phyloP scores from a whole-genome alignment of 495 filamentous ascomycete species.

The Melanomma pulvis-pyrius region DNA sequence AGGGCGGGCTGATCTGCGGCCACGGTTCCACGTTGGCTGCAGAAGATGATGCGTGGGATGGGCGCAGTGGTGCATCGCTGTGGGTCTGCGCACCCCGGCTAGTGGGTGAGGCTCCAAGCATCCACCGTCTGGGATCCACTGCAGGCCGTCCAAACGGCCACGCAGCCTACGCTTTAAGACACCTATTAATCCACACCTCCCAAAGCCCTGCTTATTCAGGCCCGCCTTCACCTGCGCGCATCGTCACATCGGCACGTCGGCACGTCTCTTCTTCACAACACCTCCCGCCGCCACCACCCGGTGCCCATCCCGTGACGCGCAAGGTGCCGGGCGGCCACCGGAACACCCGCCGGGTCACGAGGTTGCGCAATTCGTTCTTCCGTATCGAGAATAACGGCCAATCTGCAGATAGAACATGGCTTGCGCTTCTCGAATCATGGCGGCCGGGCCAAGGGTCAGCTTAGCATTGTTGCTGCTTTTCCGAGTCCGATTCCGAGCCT shows the following conservation, averaged over 20 bases:
- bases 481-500: neutral
- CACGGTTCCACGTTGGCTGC: constrained; percentile 35
- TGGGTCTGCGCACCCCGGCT: constrained; percentile 2
- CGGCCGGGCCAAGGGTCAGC: neutral
- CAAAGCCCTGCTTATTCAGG: constrained; percentile 5
- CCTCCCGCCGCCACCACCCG: neutral
- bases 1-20: constrained; percentile 29
- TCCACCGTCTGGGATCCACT: constrained; percentile 1
- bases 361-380: constrained; percentile 28
- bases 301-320: neutral
- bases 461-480: constrained; percentile 3
- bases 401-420: neutral
- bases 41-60: constrained; percentile 19
- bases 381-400: neutral
- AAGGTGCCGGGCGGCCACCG: neutral
- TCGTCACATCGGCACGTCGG: neutral
- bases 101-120: constrained; percentile 33
- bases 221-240: neutral
- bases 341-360: constrained; percentile 1
- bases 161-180: constrained; percentile 9
- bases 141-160: constrained; percentile 22
- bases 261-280: neutral
- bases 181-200: neutral
- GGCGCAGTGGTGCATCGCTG: neutral
- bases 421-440: neutral